Evolutionary conservation across 208 protist species (phyloP).

Genomic region (Sergeia podlipaevii): DNA sequence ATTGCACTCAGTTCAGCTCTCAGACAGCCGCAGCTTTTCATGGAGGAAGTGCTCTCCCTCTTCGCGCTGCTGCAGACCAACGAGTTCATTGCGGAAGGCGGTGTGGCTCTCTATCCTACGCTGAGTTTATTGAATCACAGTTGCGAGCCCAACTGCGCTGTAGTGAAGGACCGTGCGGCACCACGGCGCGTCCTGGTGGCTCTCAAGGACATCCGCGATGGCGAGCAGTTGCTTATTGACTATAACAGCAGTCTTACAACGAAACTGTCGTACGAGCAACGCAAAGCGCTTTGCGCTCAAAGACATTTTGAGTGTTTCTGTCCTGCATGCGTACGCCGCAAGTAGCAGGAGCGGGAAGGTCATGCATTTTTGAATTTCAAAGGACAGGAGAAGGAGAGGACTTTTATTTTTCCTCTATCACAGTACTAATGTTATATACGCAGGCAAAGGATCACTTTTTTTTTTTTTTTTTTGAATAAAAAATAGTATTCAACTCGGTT

Average conservation of each 20-base stretch:
- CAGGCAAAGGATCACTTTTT: too few relatives aligned
- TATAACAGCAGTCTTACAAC: conserved; percentile 77
- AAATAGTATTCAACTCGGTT: too few relatives aligned
- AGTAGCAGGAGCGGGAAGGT: conserved; percentile 19
- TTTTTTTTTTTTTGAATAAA: too few relatives aligned
- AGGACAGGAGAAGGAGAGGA: not conserved
- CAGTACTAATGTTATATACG: too few relatives aligned
- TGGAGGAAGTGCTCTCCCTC: conserved; percentile 83
- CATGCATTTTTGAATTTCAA: too few relatives aligned
- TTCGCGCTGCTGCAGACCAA: conserved; percentile 87
- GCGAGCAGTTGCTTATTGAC: conserved; percentile 86
- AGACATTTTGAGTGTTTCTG: conserved; percentile 89
- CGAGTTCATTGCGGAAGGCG: conserved; percentile 58
- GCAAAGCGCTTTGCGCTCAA: conserved; percentile 73
- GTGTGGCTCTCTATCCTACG: conserved; percentile 59
- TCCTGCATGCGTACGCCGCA: conserved; percentile 54
- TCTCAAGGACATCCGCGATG: conserved; percentile 62
- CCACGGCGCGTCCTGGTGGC: conserved; percentile 32
- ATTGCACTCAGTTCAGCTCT: conserved; percentile 58
- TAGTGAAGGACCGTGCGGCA: conserved; percentile 28
- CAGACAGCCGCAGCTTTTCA: conserved; percentile 71
- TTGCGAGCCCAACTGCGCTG: conserved; percentile 78
- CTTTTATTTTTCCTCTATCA: not conserved
- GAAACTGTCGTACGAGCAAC: conserved; percentile 62
- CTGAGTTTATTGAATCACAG: conserved; percentile 86